phyloP scores from a whole-genome alignment of 2,329 filamentous ascomycete genomes.

The Proliferodiscus dingleyae region DNA sequence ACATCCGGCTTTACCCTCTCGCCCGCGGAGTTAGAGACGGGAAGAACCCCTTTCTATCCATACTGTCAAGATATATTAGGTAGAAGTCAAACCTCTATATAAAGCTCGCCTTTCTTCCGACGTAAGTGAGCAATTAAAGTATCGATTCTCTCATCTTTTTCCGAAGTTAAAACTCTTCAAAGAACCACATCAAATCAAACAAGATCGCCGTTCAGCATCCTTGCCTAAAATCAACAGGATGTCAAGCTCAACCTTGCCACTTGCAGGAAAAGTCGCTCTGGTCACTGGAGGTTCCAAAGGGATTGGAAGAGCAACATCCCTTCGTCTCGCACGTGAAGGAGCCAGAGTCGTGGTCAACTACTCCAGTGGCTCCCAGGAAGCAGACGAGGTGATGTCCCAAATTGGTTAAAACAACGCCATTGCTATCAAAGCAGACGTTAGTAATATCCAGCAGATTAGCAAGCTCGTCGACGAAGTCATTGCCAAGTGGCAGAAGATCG shows the following conservation, averaged over 20 bases:
- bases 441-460: constrained; percentile 41
- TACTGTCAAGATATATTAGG: no score
- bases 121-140: no score
- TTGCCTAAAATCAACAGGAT: constrained; percentile 11
- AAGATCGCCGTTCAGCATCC: no score
- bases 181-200: neutral
- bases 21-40: no score
- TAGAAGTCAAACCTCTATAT: no score
- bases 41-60: no score
- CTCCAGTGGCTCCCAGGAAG: constrained; percentile 39
- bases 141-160: no score
- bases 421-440: constrained; percentile 52
- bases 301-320: constrained; percentile 55
- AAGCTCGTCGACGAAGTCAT: constrained; percentile 45
- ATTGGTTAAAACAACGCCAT: constrained; percentile 45
- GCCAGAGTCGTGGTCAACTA: constrained; percentile 58
- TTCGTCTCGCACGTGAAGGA: constrained; percentile 51
- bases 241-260: constrained; percentile 15
- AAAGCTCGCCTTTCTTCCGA: no score
- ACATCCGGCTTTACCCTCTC: no score
- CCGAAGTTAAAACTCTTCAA: neutral
- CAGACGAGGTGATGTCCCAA: constrained; percentile 43
- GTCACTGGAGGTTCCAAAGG: constrained; percentile 47
- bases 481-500: constrained; percentile 48
- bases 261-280: constrained; percentile 27